Evolutionary conservation across 1,139 yeast genomes (phyloP), one percentile per base, ranked within the genome.

Genomic region (Hemisphaericaspora lyxosophila): DNA sequence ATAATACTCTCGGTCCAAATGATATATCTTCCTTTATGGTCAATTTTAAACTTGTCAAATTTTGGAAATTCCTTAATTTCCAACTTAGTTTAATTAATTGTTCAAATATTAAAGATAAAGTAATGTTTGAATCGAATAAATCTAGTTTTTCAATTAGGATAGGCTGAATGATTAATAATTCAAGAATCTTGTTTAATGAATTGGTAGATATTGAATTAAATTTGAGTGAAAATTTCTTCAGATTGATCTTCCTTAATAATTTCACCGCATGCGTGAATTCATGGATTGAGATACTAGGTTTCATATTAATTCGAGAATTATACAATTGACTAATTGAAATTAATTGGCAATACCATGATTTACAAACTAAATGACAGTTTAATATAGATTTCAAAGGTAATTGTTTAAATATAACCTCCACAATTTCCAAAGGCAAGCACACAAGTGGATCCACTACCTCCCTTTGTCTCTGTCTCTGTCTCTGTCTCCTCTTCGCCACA

Each of bases 241-340:
- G 36, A 14, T 53, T 41, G 8, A 59, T 48, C 31, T 48, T 55
- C 39, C 54, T 59, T 31, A 70, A 53, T 8, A 64, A 44, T 13
- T 44, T 43, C 13, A 61, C 33, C 1, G 73, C 74, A 15, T 50
- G 45, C 2, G 43, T 19, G 42, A 65, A 68, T 41, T 70, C 75
- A 1, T 47, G 48, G 4, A 50, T 39, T 1, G 61, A 50, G 9
- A 70, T 48, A 23, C 50, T 52, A 11, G 44, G 44, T 39, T 60
- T 65, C 36, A 68, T 58, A 12, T 42, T 44, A 25, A 66, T 44
- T 3, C 48, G 44, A 7, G 41, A 35, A 3, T 42, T 33, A 42
- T 62, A 70, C 17, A 70, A 45, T 7, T 47, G 28, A 0, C 69
- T 67, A 3, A 70, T 44, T 2, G 40, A 36, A 2, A 52, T 51